Percentiles rank a stretch among this genome's conserved stretches.
These are phyloP conservation scores for Plasmodium sp. DNA, from an alignment of 169 alveolate species.

Conservation along the genomic window DNA sequence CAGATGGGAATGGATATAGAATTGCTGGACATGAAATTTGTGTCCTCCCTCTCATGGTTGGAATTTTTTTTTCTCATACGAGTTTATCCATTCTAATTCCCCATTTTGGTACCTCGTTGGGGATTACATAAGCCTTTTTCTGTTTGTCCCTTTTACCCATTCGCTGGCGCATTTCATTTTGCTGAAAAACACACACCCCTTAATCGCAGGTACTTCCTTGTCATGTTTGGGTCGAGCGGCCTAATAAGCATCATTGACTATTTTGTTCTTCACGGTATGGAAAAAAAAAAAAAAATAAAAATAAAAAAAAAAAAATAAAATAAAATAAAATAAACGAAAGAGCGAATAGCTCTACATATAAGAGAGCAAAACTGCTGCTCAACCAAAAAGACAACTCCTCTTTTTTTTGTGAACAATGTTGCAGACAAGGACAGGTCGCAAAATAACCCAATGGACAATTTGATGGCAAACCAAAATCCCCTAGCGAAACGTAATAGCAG, in stretches of 20 bases:
- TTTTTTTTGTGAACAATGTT: background rate
- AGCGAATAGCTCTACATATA: background rate
- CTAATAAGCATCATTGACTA: conserved; percentile 69
- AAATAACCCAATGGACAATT: conserved; percentile 40
- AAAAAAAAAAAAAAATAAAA: conserved; percentile 1
- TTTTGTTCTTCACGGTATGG: conserved; percentile 72
- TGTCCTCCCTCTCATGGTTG: conserved; percentile 81
- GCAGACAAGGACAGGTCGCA: conserved; percentile 59
- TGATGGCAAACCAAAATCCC: conserved; percentile 61
- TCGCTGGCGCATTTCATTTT: background rate
- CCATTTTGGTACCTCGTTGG: background rate
- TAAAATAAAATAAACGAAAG: background rate
- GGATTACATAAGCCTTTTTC: conserved; percentile 21
- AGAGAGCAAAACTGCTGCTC: background rate
- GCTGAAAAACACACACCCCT: background rate
- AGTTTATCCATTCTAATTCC: conserved; percentile 6
- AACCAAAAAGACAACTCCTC: background rate
- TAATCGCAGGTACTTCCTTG: conserved; percentile 64
- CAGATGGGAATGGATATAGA: conserved; percentile 85
- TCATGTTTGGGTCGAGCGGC: conserved; percentile 72
- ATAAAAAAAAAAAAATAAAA: background rate
- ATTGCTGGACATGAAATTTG: conserved; percentile 76
- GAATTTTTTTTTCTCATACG: background rate
- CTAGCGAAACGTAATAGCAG: conserved; percentile 51
- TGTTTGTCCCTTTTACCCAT: conserved; percentile 31